These are phyloP conservation scores for Nidula microcarpa DNA, from an alignment of 768 basidiomycete species.

Conservation along the genomic window DNA sequence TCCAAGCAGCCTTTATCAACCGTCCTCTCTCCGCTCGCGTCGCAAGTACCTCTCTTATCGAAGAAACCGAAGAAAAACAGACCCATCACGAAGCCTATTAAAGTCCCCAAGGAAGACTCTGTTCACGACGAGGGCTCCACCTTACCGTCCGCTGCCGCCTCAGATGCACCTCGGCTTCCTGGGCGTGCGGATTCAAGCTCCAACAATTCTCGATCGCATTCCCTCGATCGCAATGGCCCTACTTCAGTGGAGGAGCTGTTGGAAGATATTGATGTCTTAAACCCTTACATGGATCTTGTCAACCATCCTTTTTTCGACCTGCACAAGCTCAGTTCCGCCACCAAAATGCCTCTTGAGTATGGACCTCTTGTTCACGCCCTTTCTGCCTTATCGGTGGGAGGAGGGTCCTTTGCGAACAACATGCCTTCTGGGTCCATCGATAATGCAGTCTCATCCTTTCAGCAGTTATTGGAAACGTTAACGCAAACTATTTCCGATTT, in stretches of 20 bases:
- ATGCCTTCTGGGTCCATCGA: slow-evolving; percentile 89
- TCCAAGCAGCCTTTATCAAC: slow-evolving; percentile 7
- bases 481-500: slow-evolving; percentile 90
- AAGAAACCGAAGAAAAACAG: slow-evolving; percentile 85
- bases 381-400: slow-evolving; percentile 81
- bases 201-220: slow-evolving; percentile 58
- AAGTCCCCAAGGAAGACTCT: slow-evolving; percentile 50
- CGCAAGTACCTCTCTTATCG: slow-evolving; percentile 73
- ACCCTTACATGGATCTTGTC: slow-evolving; percentile 61
- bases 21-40: slow-evolving; percentile 24
- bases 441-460: slow-evolving; percentile 86
- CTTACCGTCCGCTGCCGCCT: slow-evolving; percentile 38
- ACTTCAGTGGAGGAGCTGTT: slow-evolving; percentile 62
- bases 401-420: slow-evolving; percentile 79
- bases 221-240: slow-evolving; percentile 46
- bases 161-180: slow-evolving; percentile 42
- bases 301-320: slow-evolving; percentile 76
- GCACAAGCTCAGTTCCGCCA: slow-evolving; percentile 67
- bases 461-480: slow-evolving; percentile 82
- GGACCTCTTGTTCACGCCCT: slow-evolving; percentile 83
- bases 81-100: slow-evolving; percentile 55
- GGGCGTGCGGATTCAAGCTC: slow-evolving; percentile 43
- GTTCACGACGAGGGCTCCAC: slow-evolving; percentile 36
- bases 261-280: slow-evolving; percentile 59
- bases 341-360: slow-evolving; percentile 80